Conservation (phyloP, 2,329 filamentous ascomycete genomes). For the Phialophora verrucosa region DNA sequence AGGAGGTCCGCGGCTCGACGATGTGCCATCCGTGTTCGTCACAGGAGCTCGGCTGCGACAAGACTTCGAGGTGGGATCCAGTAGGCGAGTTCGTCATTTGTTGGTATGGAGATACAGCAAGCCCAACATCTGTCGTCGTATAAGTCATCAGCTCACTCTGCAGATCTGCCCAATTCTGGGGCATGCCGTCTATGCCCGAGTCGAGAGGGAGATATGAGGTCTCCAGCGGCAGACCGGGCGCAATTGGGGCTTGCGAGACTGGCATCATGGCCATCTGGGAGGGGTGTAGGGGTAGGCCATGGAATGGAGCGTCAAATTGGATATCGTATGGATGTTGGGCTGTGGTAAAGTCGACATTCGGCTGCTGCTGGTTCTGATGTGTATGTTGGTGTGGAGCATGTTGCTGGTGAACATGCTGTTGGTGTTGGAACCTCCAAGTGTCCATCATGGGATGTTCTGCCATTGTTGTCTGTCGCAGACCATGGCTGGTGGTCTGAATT, state of each 20-base stretch:
- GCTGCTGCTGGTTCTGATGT: slow-evolving; percentile 30
- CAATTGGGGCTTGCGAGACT: slow-evolving; percentile 66
- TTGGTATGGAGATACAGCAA: slow-evolving; percentile 51
- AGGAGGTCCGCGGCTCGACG: slow-evolving; percentile 75
- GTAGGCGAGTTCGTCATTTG: slow-evolving; percentile 70
- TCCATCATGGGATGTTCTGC: slow-evolving; percentile 53
- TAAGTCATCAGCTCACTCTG: slow-evolving; percentile 69
- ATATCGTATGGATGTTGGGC: slow-evolving; percentile 58
- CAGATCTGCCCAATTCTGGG: slow-evolving; percentile 78
- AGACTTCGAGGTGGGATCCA: slow-evolving; percentile 81
- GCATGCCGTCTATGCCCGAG: slow-evolving; percentile 67
- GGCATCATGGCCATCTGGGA: slow-evolving; percentile 61
- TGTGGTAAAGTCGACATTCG: slow-evolving; percentile 29
- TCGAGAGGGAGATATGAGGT: slow-evolving; percentile 63
- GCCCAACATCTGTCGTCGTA: slow-evolving; percentile 54
- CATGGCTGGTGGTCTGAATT: slow-evolving; percentile 51
- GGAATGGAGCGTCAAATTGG: slow-evolving; percentile 63
- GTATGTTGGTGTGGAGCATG: slow-evolving; percentile 44
- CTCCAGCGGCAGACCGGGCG: slow-evolving; percentile 66
- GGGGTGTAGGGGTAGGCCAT: slow-evolving; percentile 54
- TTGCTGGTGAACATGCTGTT: slow-evolving; percentile 30
- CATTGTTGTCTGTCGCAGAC: slow-evolving; percentile 50
- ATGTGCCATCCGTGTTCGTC: slow-evolving; percentile 87
- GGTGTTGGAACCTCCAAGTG: slow-evolving; percentile 54
- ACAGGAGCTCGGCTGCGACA: slow-evolving; percentile 78